phyloP scores from a whole-genome alignment of 805 yeast genomes.

The Ogataea sp. region DNA sequence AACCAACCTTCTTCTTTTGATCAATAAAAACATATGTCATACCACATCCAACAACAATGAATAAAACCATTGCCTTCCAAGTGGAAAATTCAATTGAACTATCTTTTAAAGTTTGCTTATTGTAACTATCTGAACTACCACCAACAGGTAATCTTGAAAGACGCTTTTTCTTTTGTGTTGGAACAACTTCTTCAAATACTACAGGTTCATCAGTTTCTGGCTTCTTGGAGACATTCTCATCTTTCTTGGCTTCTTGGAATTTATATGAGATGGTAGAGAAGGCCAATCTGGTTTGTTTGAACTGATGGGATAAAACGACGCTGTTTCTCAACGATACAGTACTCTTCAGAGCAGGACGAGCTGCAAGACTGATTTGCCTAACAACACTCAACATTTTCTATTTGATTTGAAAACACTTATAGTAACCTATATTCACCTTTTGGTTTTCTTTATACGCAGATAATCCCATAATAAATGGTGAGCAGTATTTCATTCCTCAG shows the following conservation, averaged over 20 bases:
- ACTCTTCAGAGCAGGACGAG: no score
- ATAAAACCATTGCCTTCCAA: slow-evolving; percentile 73
- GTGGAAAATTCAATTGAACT: slow-evolving; percentile 63
- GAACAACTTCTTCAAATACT: background rate
- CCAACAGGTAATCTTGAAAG: slow-evolving; percentile 78
- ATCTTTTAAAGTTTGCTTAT: slow-evolving; percentile 19
- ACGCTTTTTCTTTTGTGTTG: slow-evolving; percentile 39
- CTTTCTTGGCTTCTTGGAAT: background rate
- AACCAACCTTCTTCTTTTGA: slow-evolving; percentile 69
- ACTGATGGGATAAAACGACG: no score
- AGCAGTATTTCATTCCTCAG: no score
- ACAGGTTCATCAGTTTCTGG: background rate
- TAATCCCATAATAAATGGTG: no score
- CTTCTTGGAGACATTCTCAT: background rate
- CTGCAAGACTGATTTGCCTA: no score
- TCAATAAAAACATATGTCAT: slow-evolving; percentile 61
- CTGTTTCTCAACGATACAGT: no score
- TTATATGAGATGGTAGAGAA: background rate
- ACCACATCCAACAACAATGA: slow-evolving; percentile 63
- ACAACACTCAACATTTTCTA: no score
- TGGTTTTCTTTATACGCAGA: no score
- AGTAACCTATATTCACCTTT: no score
- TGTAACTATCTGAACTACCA: slow-evolving; percentile 31
- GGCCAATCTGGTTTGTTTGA: background rate
- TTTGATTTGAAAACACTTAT: no score